Evolutionary conservation across 306 rosid species (phyloP).

Genomic region (Malus asiatica): DNA sequence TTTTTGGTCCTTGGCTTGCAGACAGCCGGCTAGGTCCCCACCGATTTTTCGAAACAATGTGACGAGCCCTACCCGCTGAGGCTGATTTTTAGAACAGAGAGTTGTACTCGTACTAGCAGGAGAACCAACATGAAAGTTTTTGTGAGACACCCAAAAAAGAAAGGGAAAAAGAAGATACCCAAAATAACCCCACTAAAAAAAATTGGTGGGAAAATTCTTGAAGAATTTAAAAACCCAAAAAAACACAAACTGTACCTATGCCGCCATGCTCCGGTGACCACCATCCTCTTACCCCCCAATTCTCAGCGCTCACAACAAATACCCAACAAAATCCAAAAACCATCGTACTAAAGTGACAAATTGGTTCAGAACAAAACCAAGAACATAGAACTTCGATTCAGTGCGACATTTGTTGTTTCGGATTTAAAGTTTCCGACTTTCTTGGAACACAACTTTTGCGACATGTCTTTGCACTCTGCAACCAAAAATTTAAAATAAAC

Average conservation of each 20-base stretch:
- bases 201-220: slow-evolving; percentile 21
- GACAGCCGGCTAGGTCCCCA: no score
- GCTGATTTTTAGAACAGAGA: no score
- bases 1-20: not conserved
- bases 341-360: not conserved
- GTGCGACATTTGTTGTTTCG: slow-evolving; percentile 1
- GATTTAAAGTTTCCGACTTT: slow-evolving; percentile 32
- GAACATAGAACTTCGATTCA: not conserved
- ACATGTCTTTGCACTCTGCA: not conserved
- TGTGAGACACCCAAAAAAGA: slow-evolving; percentile 10
- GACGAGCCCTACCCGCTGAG: no score
- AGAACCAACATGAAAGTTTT: not conserved
- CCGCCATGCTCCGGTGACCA: not conserved
- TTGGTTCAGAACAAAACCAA: not conserved
- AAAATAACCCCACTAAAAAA: slow-evolving; percentile 21
- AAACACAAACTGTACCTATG: not conserved
- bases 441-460: slow-evolving; percentile 29
- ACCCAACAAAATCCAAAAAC: no score
- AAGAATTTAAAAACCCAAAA: not conserved
- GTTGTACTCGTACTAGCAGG: not conserved
- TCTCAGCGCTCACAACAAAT: not conserved
- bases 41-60: no score
- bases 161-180: not conserved
- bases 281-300: not conserved
- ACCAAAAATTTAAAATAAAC: not conserved